Base-by-base conservation (phyloP, 2,329 filamentous ascomycete genomes). In the Alternaria panax region DNA sequence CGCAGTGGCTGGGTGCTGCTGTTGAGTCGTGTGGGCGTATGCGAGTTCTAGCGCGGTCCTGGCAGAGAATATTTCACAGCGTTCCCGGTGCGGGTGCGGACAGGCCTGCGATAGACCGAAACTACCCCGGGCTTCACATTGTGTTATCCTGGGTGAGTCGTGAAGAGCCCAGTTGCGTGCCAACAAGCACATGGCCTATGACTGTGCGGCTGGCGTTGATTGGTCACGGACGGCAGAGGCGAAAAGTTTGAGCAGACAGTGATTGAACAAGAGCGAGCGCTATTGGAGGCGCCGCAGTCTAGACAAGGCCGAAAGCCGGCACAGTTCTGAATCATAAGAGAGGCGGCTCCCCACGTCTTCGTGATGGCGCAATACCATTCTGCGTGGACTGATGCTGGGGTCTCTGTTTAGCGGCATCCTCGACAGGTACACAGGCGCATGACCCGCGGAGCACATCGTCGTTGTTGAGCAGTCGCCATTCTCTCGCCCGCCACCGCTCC, bases 121-220 rank as follows among this genome's bases (percentile, higher is more conserved):
- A 30, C 34, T 34, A 58, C 30, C 34, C 12, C 34, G 20, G 45
- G 27, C 5, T 30, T 28, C 30, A 27, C 22, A 28, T 47, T 16
- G 27, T 42, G 36, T 45, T 32, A 42, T 43, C 32, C 32, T 28
- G 30, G 30, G 53, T 58, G 56, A 58, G 56, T 58, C 34, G 51
- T 34, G 28, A 54, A 54, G 56, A 58, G 28, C 42, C 34, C 32
- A 42, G 42, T 54, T 45, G 56, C 56, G 56, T 58, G 51, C 54
- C 45, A 27, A 27, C 38, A 40, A 30, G 51, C 36, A 38, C 32
- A 24, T 50, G 51, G 60, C 48, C 52, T 56, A 62, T 65, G 62
- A 64, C 66, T 58, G 55, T 62, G 63, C 60, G 42, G 58, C 27
- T 41, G 38, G 30, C 11, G 18, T 51, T 60, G 53, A 68, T 70